Conservation (phyloP, 805 yeast genomes). For the Saccharomyces jurei region DNA sequence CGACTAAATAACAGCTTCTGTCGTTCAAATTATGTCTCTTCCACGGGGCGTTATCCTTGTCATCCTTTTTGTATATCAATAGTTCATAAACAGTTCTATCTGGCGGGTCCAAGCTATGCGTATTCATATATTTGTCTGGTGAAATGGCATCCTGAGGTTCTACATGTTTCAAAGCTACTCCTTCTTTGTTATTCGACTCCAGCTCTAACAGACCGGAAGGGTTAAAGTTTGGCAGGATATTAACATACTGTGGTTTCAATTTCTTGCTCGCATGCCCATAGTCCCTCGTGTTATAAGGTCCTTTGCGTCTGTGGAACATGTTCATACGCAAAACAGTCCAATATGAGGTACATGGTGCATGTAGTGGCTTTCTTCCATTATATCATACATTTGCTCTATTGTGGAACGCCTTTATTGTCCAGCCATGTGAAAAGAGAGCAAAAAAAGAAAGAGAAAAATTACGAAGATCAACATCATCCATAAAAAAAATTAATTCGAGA, state of each 20-base stretch:
- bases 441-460: neutral
- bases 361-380: neutral
- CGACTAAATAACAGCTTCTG: conserved; percentile 30
- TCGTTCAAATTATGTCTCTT: conserved; percentile 19
- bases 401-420: neutral
- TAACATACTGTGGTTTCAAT: neutral
- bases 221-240: conserved; percentile 26
- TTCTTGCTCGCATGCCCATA: neutral
- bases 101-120: conserved; percentile 11
- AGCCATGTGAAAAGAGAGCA: neutral
- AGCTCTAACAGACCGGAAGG: conserved; percentile 38
- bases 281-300: neutral
- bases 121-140: conserved; percentile 19
- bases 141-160: conserved; percentile 31
- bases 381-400: neutral
- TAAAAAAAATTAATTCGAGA: neutral
- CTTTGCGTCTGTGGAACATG: neutral
- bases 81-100: conserved; percentile 23
- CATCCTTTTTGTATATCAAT: conserved; percentile 25
- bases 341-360: neutral
- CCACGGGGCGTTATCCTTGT: conserved; percentile 19
- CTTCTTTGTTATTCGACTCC: conserved; percentile 32
- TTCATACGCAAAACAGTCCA: neutral
- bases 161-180: conserved; percentile 33
- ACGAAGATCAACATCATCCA: neutral